Evolutionary conservation across 2,329 filamentous ascomycete genomes (phyloP), one percentile per base, ranked within the genome.

Genomic region (Tothia fuscella): DNA sequence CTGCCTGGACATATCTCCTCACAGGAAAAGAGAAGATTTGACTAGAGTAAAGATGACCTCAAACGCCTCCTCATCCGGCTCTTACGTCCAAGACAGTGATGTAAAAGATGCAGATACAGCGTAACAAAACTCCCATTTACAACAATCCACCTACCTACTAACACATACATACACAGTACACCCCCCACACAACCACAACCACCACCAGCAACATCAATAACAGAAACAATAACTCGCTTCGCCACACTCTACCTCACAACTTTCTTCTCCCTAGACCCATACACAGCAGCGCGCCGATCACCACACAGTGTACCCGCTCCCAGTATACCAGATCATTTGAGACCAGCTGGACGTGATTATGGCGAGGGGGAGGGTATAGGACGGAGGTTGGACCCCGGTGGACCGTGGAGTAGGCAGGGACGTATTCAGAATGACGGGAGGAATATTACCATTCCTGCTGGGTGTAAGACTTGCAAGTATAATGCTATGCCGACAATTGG

Each of bases 181-280:
- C n/a, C n/a, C n/a, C n/a, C n/a, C n/a, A n/a, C n/a, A n/a, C n/a
- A n/a, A n/a, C n/a, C n/a, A n/a, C n/a, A n/a, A n/a, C n/a, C n/a
- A n/a, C n/a, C n/a, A n/a, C n/a, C n/a, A n/a, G n/a, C n/a, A n/a
- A n/a, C n/a, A n/a, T n/a, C 26, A 29, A 12, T 10, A 9, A 38
- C 13, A 20, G 12, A 25, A 3, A 28, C 54, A 7, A 35, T 58
- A 43, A 41, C 53, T 24, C 50, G 54, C 48, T 61, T 61, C 53
- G 21, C 59, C 45, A 55, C 56, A 22, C 57, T 61, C 37, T 61
- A 61, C 48, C 38, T 61, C 33, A 59, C 58, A n/a, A 61, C 58
- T 1, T 55, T 61, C 46, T 61, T 61, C 53, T 55, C 51, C 41
- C 45, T 59, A 42, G 58, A 61, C 42, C 51, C 56, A 38, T 59